These are phyloP conservation scores for Aquilaria agallochum DNA, from an alignment of 441 rosid genomes.

Conservation along the genomic window DNA sequence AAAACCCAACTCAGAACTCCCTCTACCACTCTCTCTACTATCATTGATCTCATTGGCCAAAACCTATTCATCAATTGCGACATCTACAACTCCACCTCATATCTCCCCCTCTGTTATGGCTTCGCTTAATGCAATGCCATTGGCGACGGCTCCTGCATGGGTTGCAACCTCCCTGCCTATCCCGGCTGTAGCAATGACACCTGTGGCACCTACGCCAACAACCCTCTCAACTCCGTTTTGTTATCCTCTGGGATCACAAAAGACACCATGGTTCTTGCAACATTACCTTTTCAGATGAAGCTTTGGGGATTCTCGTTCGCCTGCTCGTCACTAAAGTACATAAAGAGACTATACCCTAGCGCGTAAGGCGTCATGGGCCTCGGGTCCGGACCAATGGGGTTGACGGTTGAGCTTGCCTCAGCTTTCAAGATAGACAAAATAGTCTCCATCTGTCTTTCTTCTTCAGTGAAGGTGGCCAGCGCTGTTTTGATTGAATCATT, in stretches of 20 bases:
- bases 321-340: slow-evolving; percentile 1
- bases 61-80: slow-evolving; percentile 21
- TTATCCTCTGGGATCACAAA: background rate
- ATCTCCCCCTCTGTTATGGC: slow-evolving; percentile 15
- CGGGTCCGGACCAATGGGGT: slow-evolving; percentile 8
- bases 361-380: slow-evolving; percentile 23
- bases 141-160: slow-evolving; percentile 1
- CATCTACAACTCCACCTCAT: slow-evolving; percentile 19
- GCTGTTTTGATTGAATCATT: slow-evolving; percentile 20
- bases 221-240: slow-evolving; percentile 1
- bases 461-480: slow-evolving; percentile 17
- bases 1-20: slow-evolving; percentile 16
- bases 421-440: background rate
- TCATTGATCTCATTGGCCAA: slow-evolving; percentile 30
- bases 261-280: slow-evolving; percentile 16
- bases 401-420: slow-evolving; percentile 13
- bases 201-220: background rate
- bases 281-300: too few species aligned
- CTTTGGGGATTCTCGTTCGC: slow-evolving; percentile 9
- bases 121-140: slow-evolving; percentile 19
- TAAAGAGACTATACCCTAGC: slow-evolving; percentile 7
- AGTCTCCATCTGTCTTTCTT: slow-evolving; percentile 27
- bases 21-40: background rate
- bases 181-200: slow-evolving; percentile 22
- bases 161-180: slow-evolving; percentile 2